Percentiles rank a stretch among this genome's conserved stretches.
These are phyloP conservation scores for Mimosa pudica DNA, from an alignment of 306 rosid species.

Conservation along the genomic window DNA sequence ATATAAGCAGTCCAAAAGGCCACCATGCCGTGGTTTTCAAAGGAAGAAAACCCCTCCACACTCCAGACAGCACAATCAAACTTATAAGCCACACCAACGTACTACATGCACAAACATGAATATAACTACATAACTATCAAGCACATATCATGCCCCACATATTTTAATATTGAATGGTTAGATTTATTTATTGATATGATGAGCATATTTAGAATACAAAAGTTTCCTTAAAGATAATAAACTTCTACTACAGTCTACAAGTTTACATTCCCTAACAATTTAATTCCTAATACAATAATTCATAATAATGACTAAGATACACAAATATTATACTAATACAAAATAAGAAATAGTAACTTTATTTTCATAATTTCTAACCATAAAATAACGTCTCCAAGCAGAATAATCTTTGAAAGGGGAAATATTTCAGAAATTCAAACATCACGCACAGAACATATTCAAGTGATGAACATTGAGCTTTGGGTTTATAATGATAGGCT, in stretches of 20 bases:
- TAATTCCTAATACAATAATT: no score
- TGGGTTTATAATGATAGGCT: background rate
- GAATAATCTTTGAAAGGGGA: background rate
- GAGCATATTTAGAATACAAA: no score
- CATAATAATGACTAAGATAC: no score
- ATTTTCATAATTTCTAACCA: no score
- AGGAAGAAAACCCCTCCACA: constrained; percentile 91
- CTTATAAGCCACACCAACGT: constrained; percentile 88
- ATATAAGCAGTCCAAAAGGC: constrained; percentile 71
- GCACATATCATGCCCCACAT: background rate
- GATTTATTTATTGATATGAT: no score
- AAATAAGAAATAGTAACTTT: no score
- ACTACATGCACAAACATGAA: constrained; percentile 43
- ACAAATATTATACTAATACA: no score
- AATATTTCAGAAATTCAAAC: background rate
- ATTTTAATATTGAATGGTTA: background rate
- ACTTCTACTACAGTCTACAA: no score
- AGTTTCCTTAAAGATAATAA: no score
- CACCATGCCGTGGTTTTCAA: constrained; percentile 59
- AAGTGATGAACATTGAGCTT: background rate
- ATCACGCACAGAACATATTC: background rate
- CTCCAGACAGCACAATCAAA: constrained; percentile 74
- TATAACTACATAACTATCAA: constrained; percentile 1
- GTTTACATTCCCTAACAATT: no score
- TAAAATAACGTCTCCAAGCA: background rate